Conservation (phyloP, 345 rosid species). For the Arabidopsis suecica region DNA sequence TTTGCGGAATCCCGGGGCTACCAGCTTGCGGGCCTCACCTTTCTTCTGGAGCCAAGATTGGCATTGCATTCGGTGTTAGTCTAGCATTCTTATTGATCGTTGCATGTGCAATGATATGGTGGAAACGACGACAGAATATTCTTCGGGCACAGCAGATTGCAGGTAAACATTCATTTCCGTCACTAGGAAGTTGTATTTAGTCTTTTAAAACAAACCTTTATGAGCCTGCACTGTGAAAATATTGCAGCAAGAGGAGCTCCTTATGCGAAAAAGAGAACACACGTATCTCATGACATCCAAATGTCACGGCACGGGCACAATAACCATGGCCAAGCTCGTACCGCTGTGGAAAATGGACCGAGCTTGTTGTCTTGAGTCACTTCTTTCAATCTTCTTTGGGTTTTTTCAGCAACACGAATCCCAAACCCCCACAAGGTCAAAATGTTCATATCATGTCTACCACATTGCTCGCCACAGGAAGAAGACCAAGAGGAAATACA, state of each 20-base stretch:
- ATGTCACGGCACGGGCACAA: constrained; percentile 62
- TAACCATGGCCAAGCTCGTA: constrained; percentile 66
- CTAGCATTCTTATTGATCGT: constrained; percentile 61
- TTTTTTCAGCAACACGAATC: not conserved
- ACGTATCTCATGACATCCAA: constrained; percentile 78
- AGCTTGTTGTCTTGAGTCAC: constrained; percentile 64
- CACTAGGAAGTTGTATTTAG: not conserved
- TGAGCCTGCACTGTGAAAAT: not conserved
- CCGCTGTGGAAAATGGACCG: constrained; percentile 86
- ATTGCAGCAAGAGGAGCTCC: constrained; percentile 93
- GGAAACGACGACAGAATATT: constrained; percentile 93
- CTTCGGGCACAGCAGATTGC: constrained; percentile 84
- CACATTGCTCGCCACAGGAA: constrained; percentile 9
- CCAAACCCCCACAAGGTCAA: constrained; percentile 2
- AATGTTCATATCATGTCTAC: constrained; percentile 32
- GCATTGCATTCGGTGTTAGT: constrained; percentile 70
- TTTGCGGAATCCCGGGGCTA: constrained; percentile 97
- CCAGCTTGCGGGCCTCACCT: constrained; percentile 80
- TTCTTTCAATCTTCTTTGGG: constrained; percentile 2
- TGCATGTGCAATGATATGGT: constrained; percentile 68
- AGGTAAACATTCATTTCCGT: constrained; percentile 49
- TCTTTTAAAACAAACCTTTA: not conserved
- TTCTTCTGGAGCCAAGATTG: constrained; percentile 80
- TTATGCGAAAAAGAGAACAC: constrained; percentile 93
- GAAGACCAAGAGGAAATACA: constrained; percentile 26